Percentiles rank a stretch among this genome's conserved stretches.
Conservation (phyloP, 179 eudicot genomes). For the Camellia oleifera region DNA sequence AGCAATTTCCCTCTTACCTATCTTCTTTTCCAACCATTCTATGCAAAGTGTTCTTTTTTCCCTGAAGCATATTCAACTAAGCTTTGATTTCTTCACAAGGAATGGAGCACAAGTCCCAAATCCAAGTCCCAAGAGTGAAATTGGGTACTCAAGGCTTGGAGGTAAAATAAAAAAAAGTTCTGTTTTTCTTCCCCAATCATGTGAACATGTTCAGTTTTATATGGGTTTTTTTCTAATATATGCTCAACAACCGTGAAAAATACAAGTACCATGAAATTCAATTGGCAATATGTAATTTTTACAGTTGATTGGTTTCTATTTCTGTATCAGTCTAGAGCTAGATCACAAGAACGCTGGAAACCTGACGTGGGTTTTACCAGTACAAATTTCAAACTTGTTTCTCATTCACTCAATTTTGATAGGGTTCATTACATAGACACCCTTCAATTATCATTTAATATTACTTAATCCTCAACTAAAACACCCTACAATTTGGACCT, state of each 20-base stretch:
- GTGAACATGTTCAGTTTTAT: neutral
- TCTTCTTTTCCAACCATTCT: too few species aligned
- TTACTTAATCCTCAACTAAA: too few species aligned
- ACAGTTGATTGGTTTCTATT: too few species aligned
- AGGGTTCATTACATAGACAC: too few species aligned
- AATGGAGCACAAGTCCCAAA: conserved; percentile 11
- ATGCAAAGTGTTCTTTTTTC: neutral
- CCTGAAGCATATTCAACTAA: neutral
- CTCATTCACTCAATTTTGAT: too few species aligned
- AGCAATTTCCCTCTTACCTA: too few species aligned
- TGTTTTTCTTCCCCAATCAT: neutral
- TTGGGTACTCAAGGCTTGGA: conserved; percentile 31
- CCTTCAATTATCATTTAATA: too few species aligned
- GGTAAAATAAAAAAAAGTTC: neutral
- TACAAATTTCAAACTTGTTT: too few species aligned
- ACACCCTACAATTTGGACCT: too few species aligned
- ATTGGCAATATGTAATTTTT: neutral
- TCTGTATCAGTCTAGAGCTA: too few species aligned
- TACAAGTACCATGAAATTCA: neutral
- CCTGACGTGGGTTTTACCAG: too few species aligned
- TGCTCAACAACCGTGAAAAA: neutral
- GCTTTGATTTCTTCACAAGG: neutral
- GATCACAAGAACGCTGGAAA: too few species aligned
- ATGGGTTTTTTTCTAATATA: neutral
- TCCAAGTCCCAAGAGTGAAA: conserved; percentile 18